Conservation (phyloP, 1,284 basidiomycete genomes). For the Moniliella sp. region DNA sequence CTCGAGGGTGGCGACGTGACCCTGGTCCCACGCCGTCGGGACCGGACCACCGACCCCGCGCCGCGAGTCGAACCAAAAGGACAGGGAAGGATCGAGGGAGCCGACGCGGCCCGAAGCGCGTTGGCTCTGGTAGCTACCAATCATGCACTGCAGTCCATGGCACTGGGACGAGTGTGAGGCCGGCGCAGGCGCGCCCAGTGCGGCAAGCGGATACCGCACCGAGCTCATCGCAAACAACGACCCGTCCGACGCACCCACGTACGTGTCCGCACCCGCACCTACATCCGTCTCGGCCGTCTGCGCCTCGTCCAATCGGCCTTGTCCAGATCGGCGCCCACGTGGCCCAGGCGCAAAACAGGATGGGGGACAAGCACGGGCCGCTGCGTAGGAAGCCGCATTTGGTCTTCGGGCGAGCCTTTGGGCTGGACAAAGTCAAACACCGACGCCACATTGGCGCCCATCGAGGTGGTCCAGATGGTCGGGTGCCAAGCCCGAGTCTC, state of each 20-base stretch:
- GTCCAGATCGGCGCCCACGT: neutral
- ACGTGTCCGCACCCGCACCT: conserved; percentile 1
- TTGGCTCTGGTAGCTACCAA: neutral
- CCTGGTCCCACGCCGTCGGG: no score
- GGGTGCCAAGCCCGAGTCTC: neutral
- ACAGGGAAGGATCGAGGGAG: neutral
- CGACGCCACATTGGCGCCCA: conserved; percentile 11
- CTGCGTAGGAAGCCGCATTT: neutral
- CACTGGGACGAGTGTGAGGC: no score
- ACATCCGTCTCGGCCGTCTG: neutral
- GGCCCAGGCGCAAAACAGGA: neutral
- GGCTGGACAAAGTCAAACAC: conserved; percentile 23
- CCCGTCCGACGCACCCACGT: conserved; percentile 19
- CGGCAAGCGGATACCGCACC: conserved; percentile 14
- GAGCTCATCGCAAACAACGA: conserved; percentile 22
- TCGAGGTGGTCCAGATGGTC: conserved; percentile 11
- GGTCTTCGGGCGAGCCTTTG: no score
- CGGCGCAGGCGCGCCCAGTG: conserved; percentile 6
- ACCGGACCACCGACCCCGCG: no score
- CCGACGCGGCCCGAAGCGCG: neutral
- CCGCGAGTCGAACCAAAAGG: conserved; percentile 10
- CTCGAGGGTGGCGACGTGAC: no score
- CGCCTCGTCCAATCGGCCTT: neutral
- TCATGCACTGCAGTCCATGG: neutral
- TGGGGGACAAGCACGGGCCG: neutral